Evolutionary conservation across 371 early-diverging fungal species (phyloP).

Genomic region (Mortierella sp.): DNA sequence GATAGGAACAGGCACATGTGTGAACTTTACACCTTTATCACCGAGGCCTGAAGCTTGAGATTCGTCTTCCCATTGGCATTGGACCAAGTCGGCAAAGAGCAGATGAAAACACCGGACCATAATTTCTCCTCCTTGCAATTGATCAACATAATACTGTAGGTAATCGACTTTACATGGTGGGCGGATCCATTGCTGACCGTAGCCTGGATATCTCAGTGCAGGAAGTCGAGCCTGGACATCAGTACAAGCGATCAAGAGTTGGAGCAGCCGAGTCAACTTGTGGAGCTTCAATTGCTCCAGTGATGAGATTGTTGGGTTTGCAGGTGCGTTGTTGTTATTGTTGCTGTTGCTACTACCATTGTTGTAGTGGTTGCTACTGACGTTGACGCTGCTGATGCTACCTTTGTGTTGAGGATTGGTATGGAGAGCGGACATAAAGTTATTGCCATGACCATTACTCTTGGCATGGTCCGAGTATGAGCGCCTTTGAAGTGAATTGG

Average conservation of each 20-base stretch:
- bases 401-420: background rate
- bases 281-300: conserved; percentile 29
- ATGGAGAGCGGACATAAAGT: background rate
- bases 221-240: conserved; percentile 45
- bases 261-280: conserved; percentile 41
- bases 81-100: conserved; percentile 49
- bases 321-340: background rate
- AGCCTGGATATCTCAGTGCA: conserved; percentile 50
- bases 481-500: conserved; percentile 20
- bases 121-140: conserved; percentile 18
- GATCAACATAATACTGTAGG: conserved; percentile 33
- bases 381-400: background rate
- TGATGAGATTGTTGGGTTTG: background rate
- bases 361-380: background rate
- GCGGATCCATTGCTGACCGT: conserved; percentile 54
- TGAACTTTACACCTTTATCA: background rate
- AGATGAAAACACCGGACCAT: conserved; percentile 41
- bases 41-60: background rate
- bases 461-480: conserved; percentile 18
- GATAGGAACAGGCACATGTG: background rate
- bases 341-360: background rate
- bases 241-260: conserved; percentile 49
- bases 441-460: background rate
- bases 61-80: conserved; percentile 19
- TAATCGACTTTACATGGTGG: conserved; percentile 46